Percentiles rank a stretch among this genome's conserved stretches.
Evolutionary conservation across 208 protist genomes (phyloP).

Genomic region (Trypanosoma melophagium): DNA sequence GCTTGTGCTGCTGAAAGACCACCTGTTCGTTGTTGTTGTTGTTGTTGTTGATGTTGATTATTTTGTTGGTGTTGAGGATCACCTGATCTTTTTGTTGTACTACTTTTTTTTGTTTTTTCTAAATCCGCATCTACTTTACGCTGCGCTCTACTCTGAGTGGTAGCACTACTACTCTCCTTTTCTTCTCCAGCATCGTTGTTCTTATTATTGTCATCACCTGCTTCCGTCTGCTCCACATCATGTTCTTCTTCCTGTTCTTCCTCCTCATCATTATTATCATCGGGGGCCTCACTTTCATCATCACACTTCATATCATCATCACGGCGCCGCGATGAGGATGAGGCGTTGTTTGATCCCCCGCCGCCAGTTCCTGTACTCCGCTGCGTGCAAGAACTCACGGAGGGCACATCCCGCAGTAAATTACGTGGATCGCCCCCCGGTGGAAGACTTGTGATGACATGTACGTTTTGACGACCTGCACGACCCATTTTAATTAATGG

Average conservation of each 20-base stretch:
- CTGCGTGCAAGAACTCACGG: constrained; percentile 7
- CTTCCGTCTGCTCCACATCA: background rate
- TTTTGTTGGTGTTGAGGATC: constrained; percentile 20
- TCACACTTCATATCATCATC: background rate
- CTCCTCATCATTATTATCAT: background rate
- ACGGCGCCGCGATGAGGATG: background rate
- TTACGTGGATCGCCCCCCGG: constrained; percentile 14
- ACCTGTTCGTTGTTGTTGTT: constrained; percentile 25
- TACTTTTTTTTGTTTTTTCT: background rate
- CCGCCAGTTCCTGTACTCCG: background rate
- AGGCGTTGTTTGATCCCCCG: background rate
- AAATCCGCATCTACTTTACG: background rate
- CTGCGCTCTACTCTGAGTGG: background rate
- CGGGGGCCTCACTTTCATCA: constrained; percentile 2
- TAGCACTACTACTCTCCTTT: background rate
- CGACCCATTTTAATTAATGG: constrained; percentile 14
- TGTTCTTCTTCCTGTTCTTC: constrained; percentile 11
- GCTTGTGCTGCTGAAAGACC: constrained; percentile 42
- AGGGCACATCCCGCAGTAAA: constrained; percentile 9
- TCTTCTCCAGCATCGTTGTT: background rate
- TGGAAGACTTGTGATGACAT: constrained; percentile 20
- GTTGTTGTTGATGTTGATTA: background rate
- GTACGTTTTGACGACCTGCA: constrained; percentile 16
- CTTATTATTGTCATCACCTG: constrained; percentile 6
- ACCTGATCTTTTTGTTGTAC: background rate